Evolutionary conservation across 2,329 filamentous ascomycete genomes (phyloP), one percentile per base, ranked within the genome.

Genomic region (Scedosporium apiospermum): DNA sequence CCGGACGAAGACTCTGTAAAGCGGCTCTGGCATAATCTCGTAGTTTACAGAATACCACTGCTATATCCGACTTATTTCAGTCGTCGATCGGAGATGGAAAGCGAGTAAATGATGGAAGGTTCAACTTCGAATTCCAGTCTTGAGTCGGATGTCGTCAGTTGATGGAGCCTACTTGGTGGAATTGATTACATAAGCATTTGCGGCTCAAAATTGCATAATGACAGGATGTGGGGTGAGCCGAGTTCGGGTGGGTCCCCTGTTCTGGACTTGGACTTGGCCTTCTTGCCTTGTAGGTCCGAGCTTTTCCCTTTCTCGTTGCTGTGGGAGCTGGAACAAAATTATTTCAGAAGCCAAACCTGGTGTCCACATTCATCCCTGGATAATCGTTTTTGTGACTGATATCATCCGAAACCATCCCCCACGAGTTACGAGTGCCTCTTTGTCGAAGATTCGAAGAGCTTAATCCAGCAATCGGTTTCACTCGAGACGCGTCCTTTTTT

Each of bases 1-100:
- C 65, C 93, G 84, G 66, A 99, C 85, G 70, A 96, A 90, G 64
- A 96, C 87, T 14, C 90, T 96, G 72, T 85, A 87, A 42, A 74
- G 79, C 53, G 82, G 80, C 62, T 85, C 81, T 76, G 83, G 66
- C 75, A 78, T 78, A 63, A 26, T 69, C 46, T 18, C 34, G 4
- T 57, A 9, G 14, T 9, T 27, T 12, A 3, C 3, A 6, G 51
- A 27, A 55, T 23, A 2, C 5, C 16, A 14, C 5, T 55, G 3
- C 51, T 55, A 2, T 12, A 55, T 30, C 21, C 6, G 23, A 55
- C 21, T 14, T 26, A 23, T 23, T 55, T 55, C 23, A 27, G 18
- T 55, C 12, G 23, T 27, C 18, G 51, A 55, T 10, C 23, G 16
- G 21, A 55, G 51, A 55, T 55, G 21, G 12, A 49, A 49, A 21